Conservation (phyloP, 306 rosid genomes). For the Quercus ilex region DNA sequence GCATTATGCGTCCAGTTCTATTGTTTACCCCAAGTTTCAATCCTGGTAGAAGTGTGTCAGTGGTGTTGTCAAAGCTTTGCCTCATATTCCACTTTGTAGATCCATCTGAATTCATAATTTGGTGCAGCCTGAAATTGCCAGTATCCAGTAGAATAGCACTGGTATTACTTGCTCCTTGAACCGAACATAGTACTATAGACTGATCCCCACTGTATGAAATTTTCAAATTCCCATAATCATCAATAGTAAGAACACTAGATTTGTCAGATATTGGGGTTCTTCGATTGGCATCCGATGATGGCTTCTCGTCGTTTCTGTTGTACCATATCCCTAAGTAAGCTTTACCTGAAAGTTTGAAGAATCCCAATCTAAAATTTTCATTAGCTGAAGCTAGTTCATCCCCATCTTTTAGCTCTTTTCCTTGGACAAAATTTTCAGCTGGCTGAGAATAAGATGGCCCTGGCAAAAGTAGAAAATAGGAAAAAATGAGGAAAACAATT, state of each 20-base stretch:
- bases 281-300: conserved; percentile 22
- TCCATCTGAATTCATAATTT: no score
- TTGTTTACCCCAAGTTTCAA: no score
- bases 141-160: conserved; percentile 16
- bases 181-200: background rate
- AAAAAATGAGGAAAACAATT: no score
- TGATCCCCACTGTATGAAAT: background rate
- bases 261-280: conserved; percentile 5
- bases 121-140: no score
- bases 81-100: no score
- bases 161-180: conserved; percentile 4
- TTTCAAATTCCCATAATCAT: conserved; percentile 26
- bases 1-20: no score
- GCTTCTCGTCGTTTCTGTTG: background rate
- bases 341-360: conserved; percentile 1
- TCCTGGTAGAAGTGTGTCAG: no score
- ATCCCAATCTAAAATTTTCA: conserved; percentile 14
- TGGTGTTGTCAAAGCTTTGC: no score
- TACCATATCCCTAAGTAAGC: conserved; percentile 20
- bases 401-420: conserved; percentile 26
- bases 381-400: conserved; percentile 7
- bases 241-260: conserved; percentile 16
- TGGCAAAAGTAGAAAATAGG: no score
- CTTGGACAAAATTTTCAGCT: conserved; percentile 11
- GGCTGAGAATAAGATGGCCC: no score